Conservation (phyloP, 257 asterid species). For the Solanum clarkiae region DNA sequence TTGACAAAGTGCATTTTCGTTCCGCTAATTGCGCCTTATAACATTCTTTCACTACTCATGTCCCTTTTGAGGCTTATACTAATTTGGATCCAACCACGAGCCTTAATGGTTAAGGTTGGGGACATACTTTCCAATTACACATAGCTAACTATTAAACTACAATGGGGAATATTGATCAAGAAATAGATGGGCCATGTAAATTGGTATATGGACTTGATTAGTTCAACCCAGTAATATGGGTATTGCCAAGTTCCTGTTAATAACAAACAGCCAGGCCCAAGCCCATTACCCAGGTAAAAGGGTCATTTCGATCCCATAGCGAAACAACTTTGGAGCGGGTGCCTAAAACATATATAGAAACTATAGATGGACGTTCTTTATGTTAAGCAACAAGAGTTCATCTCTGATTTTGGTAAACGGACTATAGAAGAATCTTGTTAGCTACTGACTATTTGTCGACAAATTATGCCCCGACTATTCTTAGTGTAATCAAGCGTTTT, state of each 20-base stretch:
- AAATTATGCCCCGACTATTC: not conserved
- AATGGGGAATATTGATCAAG: not conserved
- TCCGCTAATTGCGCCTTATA: not conserved
- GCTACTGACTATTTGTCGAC: not conserved
- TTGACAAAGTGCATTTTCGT: not conserved
- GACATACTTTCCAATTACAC: not conserved
- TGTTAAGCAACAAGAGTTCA: not conserved
- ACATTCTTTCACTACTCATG: not conserved
- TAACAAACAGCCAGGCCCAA: not conserved
- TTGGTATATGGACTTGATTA: not conserved
- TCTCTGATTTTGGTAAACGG: not conserved
- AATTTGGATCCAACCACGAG: not conserved
- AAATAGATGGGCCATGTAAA: not conserved
- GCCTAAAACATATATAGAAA: not conserved
- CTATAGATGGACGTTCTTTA: not conserved
- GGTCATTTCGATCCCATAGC: not conserved
- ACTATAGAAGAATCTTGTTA: not conserved
- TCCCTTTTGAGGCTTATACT: not conserved
- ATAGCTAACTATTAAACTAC: not conserved
- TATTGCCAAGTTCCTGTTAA: not conserved
- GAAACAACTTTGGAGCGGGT: not conserved
- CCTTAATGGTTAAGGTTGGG: not conserved
- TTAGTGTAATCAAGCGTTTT: not conserved
- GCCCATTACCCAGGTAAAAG: not conserved
- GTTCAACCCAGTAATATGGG: not conserved